Percentiles rank a stretch among this genome's conserved stretches.
Evolutionary conservation across 495 filamentous ascomycete genomes (phyloP).

Genomic region (Aspergillus indologenus): DNA sequence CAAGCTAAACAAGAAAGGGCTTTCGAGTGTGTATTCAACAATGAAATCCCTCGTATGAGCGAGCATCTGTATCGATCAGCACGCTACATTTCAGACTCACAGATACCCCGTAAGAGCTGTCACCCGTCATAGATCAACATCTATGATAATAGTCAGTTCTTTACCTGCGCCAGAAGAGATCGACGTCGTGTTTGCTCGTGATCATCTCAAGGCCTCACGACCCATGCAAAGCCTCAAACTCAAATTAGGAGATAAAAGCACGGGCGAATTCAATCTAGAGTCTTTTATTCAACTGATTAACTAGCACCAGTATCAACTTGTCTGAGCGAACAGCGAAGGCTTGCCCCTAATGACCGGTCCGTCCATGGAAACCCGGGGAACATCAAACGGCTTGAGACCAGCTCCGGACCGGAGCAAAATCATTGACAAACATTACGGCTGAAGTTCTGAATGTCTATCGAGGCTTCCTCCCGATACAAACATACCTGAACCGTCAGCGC

Average conservation of each 20-base stretch:
- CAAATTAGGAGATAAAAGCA: background rate
- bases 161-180: background rate
- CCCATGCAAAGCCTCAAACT: background rate
- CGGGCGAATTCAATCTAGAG: background rate
- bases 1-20: too few species aligned
- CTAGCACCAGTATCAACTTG: background rate
- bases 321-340: background rate
- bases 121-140: background rate
- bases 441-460: background rate
- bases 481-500: conserved; percentile 44
- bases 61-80: background rate
- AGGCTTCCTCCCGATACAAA: conserved; percentile 58
- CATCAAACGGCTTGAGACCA: background rate
- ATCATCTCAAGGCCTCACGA: background rate
- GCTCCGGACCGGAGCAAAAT: background rate
- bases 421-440: background rate
- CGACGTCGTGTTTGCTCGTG: background rate
- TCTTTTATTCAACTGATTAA: background rate
- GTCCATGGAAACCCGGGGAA: background rate
- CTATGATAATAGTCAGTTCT: background rate
- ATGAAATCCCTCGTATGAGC: background rate
- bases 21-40: too few species aligned
- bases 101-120: background rate
- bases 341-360: background rate
- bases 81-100: background rate